Conservation (phyloP, 805 yeast species). For the Maudiozyma saulgeensis region DNA sequence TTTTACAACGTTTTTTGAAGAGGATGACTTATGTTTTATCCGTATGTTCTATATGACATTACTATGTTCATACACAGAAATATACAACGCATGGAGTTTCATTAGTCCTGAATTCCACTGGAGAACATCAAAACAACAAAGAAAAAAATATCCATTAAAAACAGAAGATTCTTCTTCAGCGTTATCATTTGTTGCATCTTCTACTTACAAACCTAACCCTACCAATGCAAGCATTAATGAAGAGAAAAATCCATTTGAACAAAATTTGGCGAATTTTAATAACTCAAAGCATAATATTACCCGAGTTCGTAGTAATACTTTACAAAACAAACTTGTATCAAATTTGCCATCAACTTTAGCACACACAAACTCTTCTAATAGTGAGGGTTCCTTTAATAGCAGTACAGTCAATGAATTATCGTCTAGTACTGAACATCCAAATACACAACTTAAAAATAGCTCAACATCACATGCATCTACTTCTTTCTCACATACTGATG, state of each 20-base stretch:
- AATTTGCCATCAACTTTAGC: slow-evolving; percentile 11
- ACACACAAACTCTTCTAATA: background rate
- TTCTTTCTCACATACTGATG: background rate
- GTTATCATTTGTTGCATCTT: slow-evolving; percentile 1
- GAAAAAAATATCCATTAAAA: slow-evolving; percentile 3
- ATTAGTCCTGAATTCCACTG: slow-evolving; percentile 5
- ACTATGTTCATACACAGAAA: slow-evolving; percentile 55
- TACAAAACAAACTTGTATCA: slow-evolving; percentile 8
- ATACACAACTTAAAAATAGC: background rate
- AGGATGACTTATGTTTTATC: slow-evolving; percentile 54
- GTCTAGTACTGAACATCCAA: background rate
- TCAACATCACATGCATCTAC: background rate
- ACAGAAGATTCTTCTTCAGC: slow-evolving; percentile 5
- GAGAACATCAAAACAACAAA: background rate
- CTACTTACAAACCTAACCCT: no score
- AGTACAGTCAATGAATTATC: background rate
- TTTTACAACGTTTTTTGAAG: slow-evolving; percentile 39
- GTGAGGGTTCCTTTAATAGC: background rate
- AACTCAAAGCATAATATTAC: slow-evolving; percentile 8
- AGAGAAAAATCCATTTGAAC: background rate
- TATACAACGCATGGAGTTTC: slow-evolving; percentile 52
- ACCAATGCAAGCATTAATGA: background rate
- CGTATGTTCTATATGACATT: slow-evolving; percentile 53
- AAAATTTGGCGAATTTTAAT: slow-evolving; percentile 2
- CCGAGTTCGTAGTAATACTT: slow-evolving; percentile 20